phyloP scores from a whole-genome alignment of 768 basidiomycete species.

The Mycena crocata region DNA sequence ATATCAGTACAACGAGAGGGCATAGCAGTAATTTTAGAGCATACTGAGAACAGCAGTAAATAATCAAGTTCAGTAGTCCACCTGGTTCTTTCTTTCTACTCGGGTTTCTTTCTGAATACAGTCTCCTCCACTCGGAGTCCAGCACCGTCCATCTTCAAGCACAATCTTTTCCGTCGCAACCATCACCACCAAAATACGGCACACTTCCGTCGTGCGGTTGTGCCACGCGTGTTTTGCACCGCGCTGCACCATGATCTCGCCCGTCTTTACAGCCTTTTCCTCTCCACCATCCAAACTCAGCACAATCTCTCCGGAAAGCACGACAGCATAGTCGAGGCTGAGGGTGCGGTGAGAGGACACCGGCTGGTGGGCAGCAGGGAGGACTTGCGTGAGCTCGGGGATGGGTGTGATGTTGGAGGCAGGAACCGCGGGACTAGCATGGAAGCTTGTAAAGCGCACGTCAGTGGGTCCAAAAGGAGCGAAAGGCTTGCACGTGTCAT shows the following conservation, averaged over 20 bases:
- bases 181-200: slow-evolving; percentile 15
- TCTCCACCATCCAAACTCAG: slow-evolving; percentile 13
- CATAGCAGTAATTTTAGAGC: no score
- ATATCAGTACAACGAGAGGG: no score
- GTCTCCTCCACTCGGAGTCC: no score
- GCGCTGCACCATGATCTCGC: slow-evolving; percentile 23
- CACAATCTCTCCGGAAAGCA: slow-evolving; percentile 22
- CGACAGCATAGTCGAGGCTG: slow-evolving; percentile 17
- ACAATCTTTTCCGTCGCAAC: slow-evolving; percentile 22
- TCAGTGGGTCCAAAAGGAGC: not conserved
- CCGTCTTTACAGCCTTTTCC: slow-evolving; percentile 18
- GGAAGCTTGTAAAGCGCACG: not conserved
- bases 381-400: no score
- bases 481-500: not conserved
- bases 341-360: slow-evolving; percentile 13
- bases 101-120: slow-evolving; percentile 16
- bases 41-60: no score
- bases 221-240: slow-evolving; percentile 24
- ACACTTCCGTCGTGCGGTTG: slow-evolving; percentile 16
- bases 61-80: no score
- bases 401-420: slow-evolving; percentile 19
- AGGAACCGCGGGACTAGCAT: not conserved
- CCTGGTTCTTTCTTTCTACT: no score
- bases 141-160: slow-evolving; percentile 13
- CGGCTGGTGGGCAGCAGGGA: no score